Evolutionary conservation across 768 basidiomycete species (phyloP).

Genomic region (Trametes cubensis): DNA sequence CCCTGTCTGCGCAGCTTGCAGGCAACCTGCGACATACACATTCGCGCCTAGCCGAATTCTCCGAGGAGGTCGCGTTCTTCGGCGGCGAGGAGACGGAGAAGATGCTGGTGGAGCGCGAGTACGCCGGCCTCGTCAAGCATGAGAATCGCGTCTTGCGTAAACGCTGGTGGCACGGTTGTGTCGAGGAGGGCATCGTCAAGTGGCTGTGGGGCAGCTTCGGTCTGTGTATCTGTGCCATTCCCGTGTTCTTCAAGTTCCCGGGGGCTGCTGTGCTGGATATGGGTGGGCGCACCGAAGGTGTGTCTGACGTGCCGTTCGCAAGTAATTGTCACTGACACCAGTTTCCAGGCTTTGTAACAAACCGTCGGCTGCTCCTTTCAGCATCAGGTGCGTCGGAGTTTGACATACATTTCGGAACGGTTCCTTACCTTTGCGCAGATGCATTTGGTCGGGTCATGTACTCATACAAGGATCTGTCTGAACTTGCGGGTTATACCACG

Average conservation of each 20-base stretch:
- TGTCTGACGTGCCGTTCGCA: background rate
- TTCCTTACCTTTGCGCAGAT: slow-evolving; percentile 47
- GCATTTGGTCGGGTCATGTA: slow-evolving; percentile 97
- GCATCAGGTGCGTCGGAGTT: slow-evolving; percentile 57
- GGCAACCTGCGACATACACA: slow-evolving; percentile 91
- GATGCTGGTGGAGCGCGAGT: slow-evolving; percentile 86
- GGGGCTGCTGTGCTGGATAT: slow-evolving; percentile 70
- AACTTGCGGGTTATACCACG: slow-evolving; percentile 94
- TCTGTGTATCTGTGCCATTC: slow-evolving; percentile 88
- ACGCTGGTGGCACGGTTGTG: slow-evolving; percentile 87
- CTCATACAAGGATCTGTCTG: slow-evolving; percentile 94
- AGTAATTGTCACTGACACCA: background rate
- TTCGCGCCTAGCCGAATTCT: slow-evolving; percentile 85
- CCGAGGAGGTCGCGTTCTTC: slow-evolving; percentile 88
- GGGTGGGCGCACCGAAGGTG: slow-evolving; percentile 89
- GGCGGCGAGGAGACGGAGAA: slow-evolving; percentile 90
- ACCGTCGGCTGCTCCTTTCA: slow-evolving; percentile 83
- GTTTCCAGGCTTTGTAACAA: slow-evolving; percentile 90
- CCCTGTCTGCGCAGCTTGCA: slow-evolving; percentile 83
- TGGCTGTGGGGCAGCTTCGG: slow-evolving; percentile 97
- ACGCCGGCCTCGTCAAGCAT: slow-evolving; percentile 82
- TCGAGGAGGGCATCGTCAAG: slow-evolving; percentile 95
- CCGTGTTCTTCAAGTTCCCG: slow-evolving; percentile 87
- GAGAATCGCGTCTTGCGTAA: slow-evolving; percentile 78
- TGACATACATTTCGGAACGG: slow-evolving; percentile 14